Evolutionary conservation across 352 stramenopile species (phyloP).

Genomic region (Phytopythium aichiense): DNA sequence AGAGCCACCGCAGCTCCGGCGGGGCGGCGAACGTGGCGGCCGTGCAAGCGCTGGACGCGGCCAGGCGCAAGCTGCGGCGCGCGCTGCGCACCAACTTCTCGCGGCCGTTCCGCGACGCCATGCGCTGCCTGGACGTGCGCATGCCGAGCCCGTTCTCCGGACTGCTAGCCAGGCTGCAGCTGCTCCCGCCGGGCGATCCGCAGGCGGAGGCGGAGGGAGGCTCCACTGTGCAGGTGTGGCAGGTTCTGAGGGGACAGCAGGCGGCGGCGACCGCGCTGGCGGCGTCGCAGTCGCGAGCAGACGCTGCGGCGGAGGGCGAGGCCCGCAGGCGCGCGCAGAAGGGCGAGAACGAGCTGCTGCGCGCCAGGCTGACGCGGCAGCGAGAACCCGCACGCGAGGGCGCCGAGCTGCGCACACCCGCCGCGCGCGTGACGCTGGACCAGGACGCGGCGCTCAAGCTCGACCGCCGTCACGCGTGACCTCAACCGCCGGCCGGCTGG

Average conservation of each 20-base stretch:
- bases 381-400: constrained; percentile 18
- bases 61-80: constrained; percentile 26
- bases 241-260: constrained; percentile 6
- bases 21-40: too few species aligned
- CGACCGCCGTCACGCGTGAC: constrained; percentile 9
- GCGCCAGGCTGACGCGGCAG: constrained; percentile 25
- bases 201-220: neutral
- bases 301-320: neutral
- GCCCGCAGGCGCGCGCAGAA: constrained; percentile 22
- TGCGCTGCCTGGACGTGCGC: constrained; percentile 37
- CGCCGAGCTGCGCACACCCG: constrained; percentile 22
- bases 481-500: neutral
- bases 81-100: constrained; percentile 51
- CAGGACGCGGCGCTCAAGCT: constrained; percentile 15
- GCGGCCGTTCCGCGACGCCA: constrained; percentile 45
- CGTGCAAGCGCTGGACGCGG: constrained; percentile 7
- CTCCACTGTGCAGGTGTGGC: constrained; percentile 2
- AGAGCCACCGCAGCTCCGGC: neutral
- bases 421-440: constrained; percentile 16
- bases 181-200: constrained; percentile 8
- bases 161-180: constrained; percentile 27
- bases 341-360: constrained; percentile 30
- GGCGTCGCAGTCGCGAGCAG: neutral
- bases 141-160: constrained; percentile 37
- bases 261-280: neutral